phyloP scores from a whole-genome alignment of 345 rosid species.

The Odontarrhena argentea region DNA sequence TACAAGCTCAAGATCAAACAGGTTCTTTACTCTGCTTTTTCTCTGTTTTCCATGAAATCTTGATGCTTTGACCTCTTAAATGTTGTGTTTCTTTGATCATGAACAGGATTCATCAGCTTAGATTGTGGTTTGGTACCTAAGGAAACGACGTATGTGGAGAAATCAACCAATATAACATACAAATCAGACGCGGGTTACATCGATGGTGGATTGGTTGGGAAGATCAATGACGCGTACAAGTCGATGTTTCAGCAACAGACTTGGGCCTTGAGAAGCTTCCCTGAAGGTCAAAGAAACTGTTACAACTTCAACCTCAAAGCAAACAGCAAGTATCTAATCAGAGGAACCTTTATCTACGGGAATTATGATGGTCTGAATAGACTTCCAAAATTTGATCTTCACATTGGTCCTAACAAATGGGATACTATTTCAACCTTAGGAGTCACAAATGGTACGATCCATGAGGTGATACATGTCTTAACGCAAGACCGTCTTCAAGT shows the following conservation, averaged over 20 bases:
- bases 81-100: background rate
- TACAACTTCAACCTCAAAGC: constrained; percentile 36
- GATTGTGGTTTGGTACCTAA: constrained; percentile 39
- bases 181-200: constrained; percentile 26
- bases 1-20: constrained; percentile 39
- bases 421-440: constrained; percentile 8
- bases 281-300: constrained; percentile 43
- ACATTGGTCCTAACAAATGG: constrained; percentile 42
- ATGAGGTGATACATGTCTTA: constrained; percentile 38
- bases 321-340: constrained; percentile 26
- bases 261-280: constrained; percentile 42
- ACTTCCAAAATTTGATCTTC: constrained; percentile 36
- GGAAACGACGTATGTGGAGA: constrained; percentile 2
- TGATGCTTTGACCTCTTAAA: background rate
- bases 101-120: constrained; percentile 41
- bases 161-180: constrained; percentile 33
- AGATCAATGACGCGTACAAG: constrained; percentile 8
- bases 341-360: constrained; percentile 40
- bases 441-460: constrained; percentile 1
- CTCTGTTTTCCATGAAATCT: background rate
- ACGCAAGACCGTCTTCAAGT: constrained; percentile 25
- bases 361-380: constrained; percentile 28
- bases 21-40: constrained; percentile 24
- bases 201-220: constrained; percentile 12
- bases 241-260: constrained; percentile 28